Conservation (phyloP, 768 basidiomycete genomes). For the Leccinum sublutescens region DNA sequence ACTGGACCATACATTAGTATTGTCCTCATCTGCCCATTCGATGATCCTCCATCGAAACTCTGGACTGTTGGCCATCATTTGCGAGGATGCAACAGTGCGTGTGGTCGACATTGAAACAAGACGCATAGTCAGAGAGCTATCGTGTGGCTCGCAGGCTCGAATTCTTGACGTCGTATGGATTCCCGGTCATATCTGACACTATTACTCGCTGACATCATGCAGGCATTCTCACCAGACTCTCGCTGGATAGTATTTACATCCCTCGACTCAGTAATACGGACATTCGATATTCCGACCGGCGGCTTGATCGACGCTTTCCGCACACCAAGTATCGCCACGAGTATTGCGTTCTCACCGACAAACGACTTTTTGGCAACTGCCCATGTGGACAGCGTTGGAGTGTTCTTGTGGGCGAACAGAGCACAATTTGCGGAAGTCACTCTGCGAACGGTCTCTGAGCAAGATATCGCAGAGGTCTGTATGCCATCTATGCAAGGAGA, state of each 20-base stretch:
- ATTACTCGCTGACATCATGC: slow-evolving; percentile 6
- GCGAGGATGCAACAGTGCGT: slow-evolving; percentile 84
- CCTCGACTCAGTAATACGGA: slow-evolving; percentile 88
- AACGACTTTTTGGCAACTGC: slow-evolving; percentile 95
- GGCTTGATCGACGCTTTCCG: slow-evolving; percentile 89
- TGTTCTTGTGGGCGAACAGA: slow-evolving; percentile 98
- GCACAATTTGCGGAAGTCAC: slow-evolving; percentile 90
- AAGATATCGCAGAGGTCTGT: slow-evolving; percentile 63
- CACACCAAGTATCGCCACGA: slow-evolving; percentile 84
- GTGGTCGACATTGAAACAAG: slow-evolving; percentile 90
- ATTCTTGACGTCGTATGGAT: slow-evolving; percentile 80
- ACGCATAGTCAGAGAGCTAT: slow-evolving; percentile 84
- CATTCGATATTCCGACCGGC: slow-evolving; percentile 94
- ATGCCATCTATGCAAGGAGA: slow-evolving; percentile 85
- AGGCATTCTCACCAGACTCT: slow-evolving; percentile 96
- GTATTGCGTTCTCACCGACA: slow-evolving; percentile 89
- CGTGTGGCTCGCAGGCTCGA: slow-evolving; percentile 72
- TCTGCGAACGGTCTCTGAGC: slow-evolving; percentile 75
- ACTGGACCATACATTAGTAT: slow-evolving; percentile 60
- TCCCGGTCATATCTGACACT: background rate
- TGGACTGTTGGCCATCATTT: slow-evolving; percentile 76
- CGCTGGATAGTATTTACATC: slow-evolving; percentile 90
- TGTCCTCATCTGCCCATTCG: slow-evolving; percentile 69
- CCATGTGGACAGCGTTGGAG: slow-evolving; percentile 91
- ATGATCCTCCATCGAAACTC: slow-evolving; percentile 81